Evolutionary conservation across 1,284 basidiomycete genomes (phyloP), one percentile per base, ranked within the genome.

Genomic region (Anthracocystis panici-leucophaei): DNA sequence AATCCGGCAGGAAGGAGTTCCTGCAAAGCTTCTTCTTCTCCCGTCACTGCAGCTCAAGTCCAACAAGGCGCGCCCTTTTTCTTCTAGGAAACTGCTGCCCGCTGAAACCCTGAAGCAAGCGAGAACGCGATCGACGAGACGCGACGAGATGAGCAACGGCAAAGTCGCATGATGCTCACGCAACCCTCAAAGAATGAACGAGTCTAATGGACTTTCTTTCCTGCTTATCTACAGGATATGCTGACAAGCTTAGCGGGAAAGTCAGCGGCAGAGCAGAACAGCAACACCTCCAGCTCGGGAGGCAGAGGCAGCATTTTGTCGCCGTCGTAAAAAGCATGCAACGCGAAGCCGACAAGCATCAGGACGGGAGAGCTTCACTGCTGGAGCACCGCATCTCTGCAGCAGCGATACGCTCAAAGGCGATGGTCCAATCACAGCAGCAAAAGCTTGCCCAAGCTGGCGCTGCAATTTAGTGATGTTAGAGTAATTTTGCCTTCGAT

Each of bases 11-110:
- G 29, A 49, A 35, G 33, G 23, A 38, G 38, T 18, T 35, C 9
- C 5, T 23, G 25, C 46, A 31, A 31, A 33, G 10, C n/a, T n/a
- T n/a, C n/a, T n/a, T 2, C 18, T 35, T 14, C n/a, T 12, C n/a
- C 49, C 49, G 21, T 51, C 4, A n/a, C 49, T 50, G 49, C 49
- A 38, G 49, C 49, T 51, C 49, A n/a, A 51, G 49, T 51, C 49
- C 31, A 51, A 51, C 33, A 51, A 20, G 20, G 49, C 49, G 33
- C 46, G 46, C 46, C 20, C 7, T 7, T 51, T 51, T 38, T 35
- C n/a, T 18, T 21, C 21, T 11, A 25, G 11, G 27, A 48, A 25
- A 29, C 27, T 12, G 42, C 35, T 38, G 35, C 35, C 14, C 35
- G 8, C 10, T 33, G 35, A 38, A 38, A 12, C 35, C 35, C 35